Evolutionary conservation across 2,329 filamentous ascomycete genomes (phyloP), one percentile per base, ranked within the genome.

Genomic region (Podosphaera leucotricha): DNA sequence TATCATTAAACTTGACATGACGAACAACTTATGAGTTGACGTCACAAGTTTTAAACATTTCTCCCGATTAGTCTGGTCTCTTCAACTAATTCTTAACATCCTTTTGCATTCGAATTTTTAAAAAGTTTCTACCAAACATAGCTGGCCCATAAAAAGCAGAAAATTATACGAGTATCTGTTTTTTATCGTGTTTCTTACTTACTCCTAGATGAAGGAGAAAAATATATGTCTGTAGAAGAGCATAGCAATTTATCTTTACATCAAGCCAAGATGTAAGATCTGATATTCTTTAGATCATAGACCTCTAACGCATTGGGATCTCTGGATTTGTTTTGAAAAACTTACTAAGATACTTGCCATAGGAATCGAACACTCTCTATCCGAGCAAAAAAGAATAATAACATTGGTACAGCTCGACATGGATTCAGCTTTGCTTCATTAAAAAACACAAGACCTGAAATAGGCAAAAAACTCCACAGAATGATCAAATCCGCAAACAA

Each of bases 401-500:
- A 44, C 44, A 55, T 60, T 41, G 54, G 59, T 20, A 49, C 51
- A 53, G 55, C 59, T 40, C 75, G 71, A 54, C 76, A 81, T 59
- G 77, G 75, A 56, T 93, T 95, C 66, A 80, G 77, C 47, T 80
- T 95, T 65, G 76, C 73, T 51, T 90, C 84, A 18, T 75, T 98
- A 45, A 83, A 87, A 43, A 84, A 84, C 41, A 72, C 79, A 54
- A 84, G 93, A 59, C 83, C 86, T 3, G 85, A 94, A 61, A 72
- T 94, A 22, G 85, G 82, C 54, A 84, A 82, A 61, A 82, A 79
- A 59, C 75, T 98, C 43, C 92, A 78, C 69, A 80, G 79, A 54
- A 71, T 98, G 48, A 93, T 95, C 68, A 98, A 98, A 66, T 82
- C 80, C 42, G 80, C 92, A 62, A 95, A 94, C 67, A 77, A 80